Evolutionary conservation across 352 stramenopile genomes (phyloP).

Genomic region (Elongisporangium undulatum): DNA sequence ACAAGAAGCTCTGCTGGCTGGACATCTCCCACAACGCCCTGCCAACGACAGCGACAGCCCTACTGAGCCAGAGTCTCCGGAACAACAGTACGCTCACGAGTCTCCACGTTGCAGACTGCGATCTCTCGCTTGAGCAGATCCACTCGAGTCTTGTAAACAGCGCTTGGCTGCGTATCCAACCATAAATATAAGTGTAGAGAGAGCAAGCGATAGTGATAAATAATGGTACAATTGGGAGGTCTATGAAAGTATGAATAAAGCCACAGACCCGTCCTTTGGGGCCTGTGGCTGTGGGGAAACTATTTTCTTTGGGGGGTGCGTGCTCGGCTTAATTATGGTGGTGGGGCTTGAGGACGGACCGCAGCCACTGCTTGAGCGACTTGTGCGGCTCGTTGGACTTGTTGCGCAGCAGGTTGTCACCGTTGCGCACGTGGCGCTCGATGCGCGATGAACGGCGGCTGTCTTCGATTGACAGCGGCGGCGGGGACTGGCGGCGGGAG

Average conservation of each 20-base stretch:
- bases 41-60: slow-evolving; percentile 6
- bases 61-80: slow-evolving; percentile 18
- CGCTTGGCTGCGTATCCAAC: not conserved
- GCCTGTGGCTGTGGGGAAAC: not conserved
- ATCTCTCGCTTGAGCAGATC: slow-evolving; percentile 10
- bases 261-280: not conserved
- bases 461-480: slow-evolving; percentile 25
- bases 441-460: slow-evolving; percentile 18
- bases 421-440: slow-evolving; percentile 22
- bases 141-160: not conserved
- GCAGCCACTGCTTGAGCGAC: slow-evolving; percentile 65
- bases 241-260: not conserved
- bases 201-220: not conserved
- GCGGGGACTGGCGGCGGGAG: slow-evolving; percentile 9
- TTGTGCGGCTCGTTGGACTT: slow-evolving; percentile 64
- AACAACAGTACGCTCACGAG: slow-evolving; percentile 36
- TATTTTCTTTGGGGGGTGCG: not conserved
- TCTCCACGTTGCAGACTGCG: slow-evolving; percentile 22
- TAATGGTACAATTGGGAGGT: not conserved
- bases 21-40: slow-evolving; percentile 34
- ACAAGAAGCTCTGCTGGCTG: slow-evolving; percentile 42
- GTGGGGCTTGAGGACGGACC: slow-evolving; percentile 41
- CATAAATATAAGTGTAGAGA: not conserved
- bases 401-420: slow-evolving; percentile 43
- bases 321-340: not conserved